Conservation (phyloP, 805 yeast genomes). For the Ogataea nakhonphanomensis region DNA sequence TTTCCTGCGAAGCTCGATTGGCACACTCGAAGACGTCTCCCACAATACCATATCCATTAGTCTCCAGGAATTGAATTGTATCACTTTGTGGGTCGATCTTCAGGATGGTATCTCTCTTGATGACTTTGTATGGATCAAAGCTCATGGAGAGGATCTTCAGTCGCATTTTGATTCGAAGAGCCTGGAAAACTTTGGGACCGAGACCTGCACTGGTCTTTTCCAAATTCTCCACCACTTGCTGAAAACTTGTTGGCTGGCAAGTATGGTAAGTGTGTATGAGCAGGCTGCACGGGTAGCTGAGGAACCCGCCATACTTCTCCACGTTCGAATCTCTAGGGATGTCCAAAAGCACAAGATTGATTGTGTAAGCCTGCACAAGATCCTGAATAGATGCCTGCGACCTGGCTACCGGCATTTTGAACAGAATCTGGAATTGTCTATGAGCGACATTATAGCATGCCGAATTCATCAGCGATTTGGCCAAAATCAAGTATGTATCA, state of each 20-base stretch:
- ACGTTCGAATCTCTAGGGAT: conserved; percentile 12
- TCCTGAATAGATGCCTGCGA: conserved; percentile 1
- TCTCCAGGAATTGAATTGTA: conserved; percentile 10
- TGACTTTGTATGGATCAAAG: conserved; percentile 3
- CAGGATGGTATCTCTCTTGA: conserved; percentile 5
- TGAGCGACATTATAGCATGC: conserved; percentile 19
- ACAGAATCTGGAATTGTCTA: conserved; percentile 17
- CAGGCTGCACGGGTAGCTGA: conserved; percentile 7
- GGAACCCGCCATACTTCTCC: conserved; percentile 11
- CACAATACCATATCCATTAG: conserved; percentile 10
- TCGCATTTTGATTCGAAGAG: conserved; percentile 12
- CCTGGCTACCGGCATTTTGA: conserved; percentile 14
- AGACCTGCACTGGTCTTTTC: not conserved
- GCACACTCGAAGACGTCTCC: too few relatives aligned
- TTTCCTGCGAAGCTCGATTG: too few relatives aligned
- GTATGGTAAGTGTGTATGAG: conserved; percentile 17
- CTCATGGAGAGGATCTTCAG: conserved; percentile 7
- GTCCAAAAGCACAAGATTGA: conserved; percentile 14
- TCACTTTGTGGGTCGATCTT: not conserved
- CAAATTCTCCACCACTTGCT: conserved; percentile 9
- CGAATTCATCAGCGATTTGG: conserved; percentile 19
- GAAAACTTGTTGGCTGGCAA: conserved; percentile 11
- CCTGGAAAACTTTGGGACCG: conserved; percentile 8
- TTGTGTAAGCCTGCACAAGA: conserved; percentile 17
- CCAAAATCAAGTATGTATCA: conserved; percentile 17